phyloP scores from a whole-genome alignment of 2,329 filamentous ascomycete genomes.

The Aspergillus latus region DNA sequence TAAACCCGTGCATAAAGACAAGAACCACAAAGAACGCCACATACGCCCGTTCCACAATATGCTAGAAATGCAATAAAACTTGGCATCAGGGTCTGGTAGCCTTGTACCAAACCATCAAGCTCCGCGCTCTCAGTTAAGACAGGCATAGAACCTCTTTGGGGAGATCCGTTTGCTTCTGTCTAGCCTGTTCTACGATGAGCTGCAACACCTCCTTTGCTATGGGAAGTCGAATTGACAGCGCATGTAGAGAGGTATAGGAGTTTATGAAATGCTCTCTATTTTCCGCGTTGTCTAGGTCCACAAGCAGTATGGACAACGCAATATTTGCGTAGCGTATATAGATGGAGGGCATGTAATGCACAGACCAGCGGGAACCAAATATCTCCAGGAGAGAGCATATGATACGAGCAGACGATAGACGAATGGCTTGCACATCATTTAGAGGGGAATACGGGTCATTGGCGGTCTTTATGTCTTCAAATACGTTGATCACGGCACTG shows the following conservation, averaged over 20 bases:
- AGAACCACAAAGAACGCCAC: neutral
- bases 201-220: conserved; percentile 1
- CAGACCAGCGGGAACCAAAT: neutral
- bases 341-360: neutral
- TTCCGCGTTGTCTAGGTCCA: neutral
- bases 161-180: neutral
- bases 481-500: neutral
- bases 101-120: neutral
- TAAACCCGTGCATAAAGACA: neutral
- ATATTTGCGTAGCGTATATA: neutral
- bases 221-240: neutral
- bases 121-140: neutral
- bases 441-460: neutral
- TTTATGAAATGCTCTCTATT: neutral
- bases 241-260: neutral
- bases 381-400: neutral
- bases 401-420: neutral
- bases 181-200: neutral
- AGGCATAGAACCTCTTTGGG: neutral
- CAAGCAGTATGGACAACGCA: neutral
- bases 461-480: neutral
- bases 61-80: neutral
- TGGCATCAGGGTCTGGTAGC: neutral
- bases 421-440: neutral
- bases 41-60: neutral